A percentile compares a stretch with the other conserved stretches of the same genome.
Evolutionary conservation across 2,329 filamentous ascomycete genomes (phyloP).

Genomic region (Beauveria varroae): DNA sequence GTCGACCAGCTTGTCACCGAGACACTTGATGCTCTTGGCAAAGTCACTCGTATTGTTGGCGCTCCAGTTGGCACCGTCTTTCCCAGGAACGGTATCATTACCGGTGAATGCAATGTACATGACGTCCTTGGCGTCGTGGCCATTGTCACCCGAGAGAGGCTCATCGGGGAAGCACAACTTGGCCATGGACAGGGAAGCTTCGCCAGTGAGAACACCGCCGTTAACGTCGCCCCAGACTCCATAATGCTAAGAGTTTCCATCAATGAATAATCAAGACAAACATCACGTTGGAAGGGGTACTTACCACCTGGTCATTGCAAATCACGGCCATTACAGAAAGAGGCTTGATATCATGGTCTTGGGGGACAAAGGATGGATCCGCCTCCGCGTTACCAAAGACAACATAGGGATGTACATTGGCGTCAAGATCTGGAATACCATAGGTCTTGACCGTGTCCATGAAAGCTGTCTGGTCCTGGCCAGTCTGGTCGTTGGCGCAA

Average conservation of each 20-base stretch:
- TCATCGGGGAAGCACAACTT: slow-evolving; percentile 41
- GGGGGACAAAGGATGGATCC: slow-evolving; percentile 26
- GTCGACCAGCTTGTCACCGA: slow-evolving; percentile 39
- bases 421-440: slow-evolving; percentile 30
- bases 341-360: slow-evolving; percentile 31
- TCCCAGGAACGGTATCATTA: slow-evolving; percentile 41
- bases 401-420: slow-evolving; percentile 40
- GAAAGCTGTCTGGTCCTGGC: slow-evolving; percentile 35
- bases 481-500: slow-evolving; percentile 25
- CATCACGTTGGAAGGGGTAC: background rate
- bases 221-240: slow-evolving; percentile 51
- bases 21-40: slow-evolving; percentile 35
- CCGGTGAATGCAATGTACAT: slow-evolving; percentile 50
- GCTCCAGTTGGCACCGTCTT: slow-evolving; percentile 40
- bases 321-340: slow-evolving; percentile 42
- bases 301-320: slow-evolving; percentile 33
- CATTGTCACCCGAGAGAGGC: slow-evolving; percentile 40
- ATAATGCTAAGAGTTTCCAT: slow-evolving; percentile 31
- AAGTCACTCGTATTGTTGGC: slow-evolving; percentile 37
- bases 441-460: slow-evolving; percentile 24
- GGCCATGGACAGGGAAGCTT: slow-evolving; percentile 43
- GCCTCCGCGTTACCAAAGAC: slow-evolving; percentile 32
- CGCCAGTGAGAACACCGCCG: slow-evolving; percentile 38
- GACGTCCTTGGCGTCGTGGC: slow-evolving; percentile 45
- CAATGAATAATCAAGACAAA: background rate